A percentile compares a stretch with the other conserved stretches of the same genome.
These are phyloP conservation scores for Podila minutissima DNA, from an alignment of 192 early-diverging fungal genomes.

Conservation along the genomic window DNA sequence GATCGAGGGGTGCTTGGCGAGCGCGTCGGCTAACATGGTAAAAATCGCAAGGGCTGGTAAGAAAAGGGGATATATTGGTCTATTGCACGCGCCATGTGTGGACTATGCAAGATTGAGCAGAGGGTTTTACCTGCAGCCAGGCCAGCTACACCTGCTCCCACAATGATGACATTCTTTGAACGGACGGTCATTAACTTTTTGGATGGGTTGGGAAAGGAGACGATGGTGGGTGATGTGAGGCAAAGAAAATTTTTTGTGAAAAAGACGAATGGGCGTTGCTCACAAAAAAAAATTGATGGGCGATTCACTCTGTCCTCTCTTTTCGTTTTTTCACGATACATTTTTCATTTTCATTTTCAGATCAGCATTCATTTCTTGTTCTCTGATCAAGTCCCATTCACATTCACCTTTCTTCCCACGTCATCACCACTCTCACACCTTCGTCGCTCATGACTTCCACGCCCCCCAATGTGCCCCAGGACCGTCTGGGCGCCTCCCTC, in stretches of 20 bases:
- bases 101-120: no score
- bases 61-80: neutral
- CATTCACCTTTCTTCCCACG: neutral
- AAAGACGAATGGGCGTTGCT: no score
- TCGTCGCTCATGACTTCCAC: neutral
- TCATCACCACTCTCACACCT: neutral
- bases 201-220: neutral
- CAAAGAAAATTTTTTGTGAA: neutral
- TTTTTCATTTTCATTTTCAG: neutral
- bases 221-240: neutral
- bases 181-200: slow-evolving; percentile 5
- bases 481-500: slow-evolving; percentile 53
- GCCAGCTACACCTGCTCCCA: slow-evolving; percentile 43
- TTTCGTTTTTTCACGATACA: slow-evolving; percentile 9
- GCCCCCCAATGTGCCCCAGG: slow-evolving; percentile 21
- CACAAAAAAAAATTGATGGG: neutral
- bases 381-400: neutral
- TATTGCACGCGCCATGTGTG: no score
- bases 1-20: slow-evolving; percentile 12
- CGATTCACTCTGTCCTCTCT: neutral
- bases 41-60: neutral
- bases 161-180: slow-evolving; percentile 19
- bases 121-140: slow-evolving; percentile 21
- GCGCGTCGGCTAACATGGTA: slow-evolving; percentile 20
- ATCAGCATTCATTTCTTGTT: neutral